Percentiles rank a stretch among this genome's conserved stretches.
phyloP scores from a whole-genome alignment of 345 rosid species.

The Eucalyptus decipiens region DNA sequence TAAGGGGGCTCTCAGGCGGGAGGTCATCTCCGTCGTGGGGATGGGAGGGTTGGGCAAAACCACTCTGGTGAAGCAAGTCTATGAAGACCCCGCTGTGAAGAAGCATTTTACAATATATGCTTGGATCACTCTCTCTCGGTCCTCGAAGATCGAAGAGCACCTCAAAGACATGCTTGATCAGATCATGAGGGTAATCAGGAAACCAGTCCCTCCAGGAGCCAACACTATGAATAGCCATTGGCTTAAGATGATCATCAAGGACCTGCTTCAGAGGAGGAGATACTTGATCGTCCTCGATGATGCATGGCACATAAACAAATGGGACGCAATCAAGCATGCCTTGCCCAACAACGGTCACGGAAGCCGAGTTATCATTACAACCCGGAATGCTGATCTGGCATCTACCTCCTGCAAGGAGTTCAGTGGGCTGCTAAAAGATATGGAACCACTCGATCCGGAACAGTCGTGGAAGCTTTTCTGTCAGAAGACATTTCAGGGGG shows the following conservation, averaged over 20 bases:
- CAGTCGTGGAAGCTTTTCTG: constrained; percentile 20
- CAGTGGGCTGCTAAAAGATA: not conserved
- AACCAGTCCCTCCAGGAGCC: not conserved
- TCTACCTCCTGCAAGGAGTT: not conserved
- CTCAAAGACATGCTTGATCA: not conserved
- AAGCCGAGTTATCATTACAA: not conserved
- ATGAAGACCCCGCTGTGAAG: not conserved
- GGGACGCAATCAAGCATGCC: not conserved
- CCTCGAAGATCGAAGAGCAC: not conserved
- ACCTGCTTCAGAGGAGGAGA: not conserved
- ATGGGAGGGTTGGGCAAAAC: not conserved
- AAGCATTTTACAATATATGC: not conserved
- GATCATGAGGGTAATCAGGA: not conserved
- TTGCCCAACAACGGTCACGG: not conserved
- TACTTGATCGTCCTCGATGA: not conserved
- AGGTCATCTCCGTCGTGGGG: not conserved
- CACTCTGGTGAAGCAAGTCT: not conserved
- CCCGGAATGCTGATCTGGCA: not conserved
- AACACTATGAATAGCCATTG: not conserved
- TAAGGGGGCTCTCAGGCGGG: not conserved
- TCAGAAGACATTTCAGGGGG: constrained; percentile 14
- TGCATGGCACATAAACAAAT: not conserved
- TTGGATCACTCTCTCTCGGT: not conserved
- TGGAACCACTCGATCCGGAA: constrained; percentile 10
- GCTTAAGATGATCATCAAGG: not conserved